Evolutionary conservation across 495 filamentous ascomycete genomes (phyloP), one percentile per base, ranked within the genome.

Genomic region (Tuber calosporum): DNA sequence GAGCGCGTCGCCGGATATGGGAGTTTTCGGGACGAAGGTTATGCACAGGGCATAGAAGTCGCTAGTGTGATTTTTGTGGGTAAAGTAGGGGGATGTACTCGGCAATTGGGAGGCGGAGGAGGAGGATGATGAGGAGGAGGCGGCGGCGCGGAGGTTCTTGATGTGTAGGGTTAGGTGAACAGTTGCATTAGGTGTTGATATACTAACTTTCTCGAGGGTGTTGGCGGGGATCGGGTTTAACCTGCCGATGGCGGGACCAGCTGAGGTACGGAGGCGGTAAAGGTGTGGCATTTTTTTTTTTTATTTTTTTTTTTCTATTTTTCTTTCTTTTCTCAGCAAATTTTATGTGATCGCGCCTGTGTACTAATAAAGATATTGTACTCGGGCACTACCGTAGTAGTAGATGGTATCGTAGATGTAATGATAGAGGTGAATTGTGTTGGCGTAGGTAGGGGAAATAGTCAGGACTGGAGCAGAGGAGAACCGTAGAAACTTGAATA

Each of bases 11-110:
- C 88, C 93, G 9, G 86, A 85, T 39, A 97, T 89, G 7, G 73
- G 67, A n/a, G 30, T n/a, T 43, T 39, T 20, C 69, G 90, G 92
- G 8, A 86, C 86, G 81, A 97, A 91, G 26, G 86, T 84, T 81
- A 96, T 90, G 41, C 87, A 86, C 77, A 98, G 91, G 79, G 87
- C 89, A 84, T 97, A 97, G 76, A 90, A 89, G 82, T 97, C 93
- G 37, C 86, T 83, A 66, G 84, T 85, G 82, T 96, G 93, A 30
- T 85, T 82, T 15, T 89, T 86, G 34, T 87, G 83, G 38, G 86
- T 83, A 86, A 99, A 97, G 84, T 97, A 97, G 66, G 70, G n/a
- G 70, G 45, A 67, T 17, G 73, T 75, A n/a, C 72, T 1, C 45
- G 69, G 70, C 17, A 73, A 73, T 53, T 79, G 79, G 5, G 69